These are phyloP conservation scores for Crotalaria pallida DNA, from an alignment of 306 rosid species.

Conservation along the genomic window DNA sequence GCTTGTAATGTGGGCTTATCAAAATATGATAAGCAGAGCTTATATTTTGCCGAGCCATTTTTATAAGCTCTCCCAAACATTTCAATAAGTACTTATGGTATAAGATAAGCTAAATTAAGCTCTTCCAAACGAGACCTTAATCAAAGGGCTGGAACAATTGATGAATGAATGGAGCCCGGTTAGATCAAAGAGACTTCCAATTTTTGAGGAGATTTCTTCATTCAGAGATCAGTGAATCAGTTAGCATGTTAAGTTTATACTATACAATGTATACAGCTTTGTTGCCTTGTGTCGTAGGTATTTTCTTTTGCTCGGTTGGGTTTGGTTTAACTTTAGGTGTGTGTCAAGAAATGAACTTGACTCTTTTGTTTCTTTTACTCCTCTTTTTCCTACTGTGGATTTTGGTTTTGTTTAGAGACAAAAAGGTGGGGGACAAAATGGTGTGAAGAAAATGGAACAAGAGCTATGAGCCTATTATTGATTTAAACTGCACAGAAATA, in stretches of 20 bases:
- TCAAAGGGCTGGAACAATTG: conserved; percentile 70
- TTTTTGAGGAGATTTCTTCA: conserved; percentile 88
- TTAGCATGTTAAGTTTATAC: conserved; percentile 61
- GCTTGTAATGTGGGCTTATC: too few species aligned
- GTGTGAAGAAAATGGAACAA: background rate
- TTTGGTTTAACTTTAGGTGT: background rate
- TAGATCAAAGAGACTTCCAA: conserved; percentile 83
- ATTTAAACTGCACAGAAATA: background rate
- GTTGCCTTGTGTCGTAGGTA: background rate
- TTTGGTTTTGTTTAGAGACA: too few species aligned
- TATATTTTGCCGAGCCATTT: too few species aligned
- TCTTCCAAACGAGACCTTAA: too few species aligned
- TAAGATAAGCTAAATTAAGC: too few species aligned
- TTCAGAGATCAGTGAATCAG: conserved; percentile 77
- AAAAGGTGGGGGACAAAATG: background rate
- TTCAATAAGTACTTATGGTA: too few species aligned
- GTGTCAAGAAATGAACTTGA: background rate
- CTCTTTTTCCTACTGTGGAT: too few species aligned
- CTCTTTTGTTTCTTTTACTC: too few species aligned
- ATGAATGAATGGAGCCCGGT: conserved; percentile 60
- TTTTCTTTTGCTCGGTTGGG: background rate
- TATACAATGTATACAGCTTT: background rate
- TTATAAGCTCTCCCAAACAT: too few species aligned
- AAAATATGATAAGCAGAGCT: too few species aligned
- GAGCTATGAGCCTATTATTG: background rate